Percentiles rank a stretch among this genome's conserved stretches.
These are phyloP conservation scores for Mycena alexandri DNA, from an alignment of 768 basidiomycete species.

Conservation along the genomic window DNA sequence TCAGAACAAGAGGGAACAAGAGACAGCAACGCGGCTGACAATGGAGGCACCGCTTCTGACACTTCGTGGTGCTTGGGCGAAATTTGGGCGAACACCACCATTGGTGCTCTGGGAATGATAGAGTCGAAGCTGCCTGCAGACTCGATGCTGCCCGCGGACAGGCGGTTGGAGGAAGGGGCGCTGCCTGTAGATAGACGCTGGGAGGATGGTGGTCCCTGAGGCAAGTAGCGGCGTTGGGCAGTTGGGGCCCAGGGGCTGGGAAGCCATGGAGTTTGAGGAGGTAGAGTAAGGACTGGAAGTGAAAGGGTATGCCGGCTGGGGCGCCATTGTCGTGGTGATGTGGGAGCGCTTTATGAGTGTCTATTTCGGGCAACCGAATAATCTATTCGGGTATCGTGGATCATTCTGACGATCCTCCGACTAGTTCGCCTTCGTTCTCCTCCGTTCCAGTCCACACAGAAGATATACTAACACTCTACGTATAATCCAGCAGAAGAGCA, in stretches of 20 bases:
- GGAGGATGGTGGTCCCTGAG: slow-evolving; percentile 55
- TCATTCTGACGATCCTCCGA: too few species aligned
- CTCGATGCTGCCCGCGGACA: slow-evolving; percentile 13
- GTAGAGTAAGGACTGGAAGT: slow-evolving; percentile 29
- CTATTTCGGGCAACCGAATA: too few species aligned
- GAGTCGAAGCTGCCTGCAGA: slow-evolving; percentile 33
- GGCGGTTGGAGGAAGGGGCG: slow-evolving; percentile 49
- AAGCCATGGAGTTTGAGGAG: slow-evolving; percentile 22
- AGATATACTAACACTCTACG: too few species aligned
- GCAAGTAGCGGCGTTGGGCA: slow-evolving; percentile 58
- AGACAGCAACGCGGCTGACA: slow-evolving; percentile 48
- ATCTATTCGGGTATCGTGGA: too few species aligned
- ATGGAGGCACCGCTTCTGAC: slow-evolving; percentile 56
- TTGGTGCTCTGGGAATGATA: slow-evolving; percentile 37
- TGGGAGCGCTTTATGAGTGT: too few species aligned
- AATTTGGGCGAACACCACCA: slow-evolving; percentile 56
- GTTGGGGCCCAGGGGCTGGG: slow-evolving; percentile 45
- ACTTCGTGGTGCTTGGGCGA: slow-evolving; percentile 53
- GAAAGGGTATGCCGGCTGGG: slow-evolving; percentile 32
- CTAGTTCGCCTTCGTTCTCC: too few species aligned
- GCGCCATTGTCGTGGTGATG: slow-evolving; percentile 39
- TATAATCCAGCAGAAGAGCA: not conserved
- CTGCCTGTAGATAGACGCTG: not conserved
- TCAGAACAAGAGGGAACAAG: not conserved
- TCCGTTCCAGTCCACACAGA: too few species aligned